phyloP scores from a whole-genome alignment of 192 early-diverging fungal genomes.

The Dissophora globulifera region DNA sequence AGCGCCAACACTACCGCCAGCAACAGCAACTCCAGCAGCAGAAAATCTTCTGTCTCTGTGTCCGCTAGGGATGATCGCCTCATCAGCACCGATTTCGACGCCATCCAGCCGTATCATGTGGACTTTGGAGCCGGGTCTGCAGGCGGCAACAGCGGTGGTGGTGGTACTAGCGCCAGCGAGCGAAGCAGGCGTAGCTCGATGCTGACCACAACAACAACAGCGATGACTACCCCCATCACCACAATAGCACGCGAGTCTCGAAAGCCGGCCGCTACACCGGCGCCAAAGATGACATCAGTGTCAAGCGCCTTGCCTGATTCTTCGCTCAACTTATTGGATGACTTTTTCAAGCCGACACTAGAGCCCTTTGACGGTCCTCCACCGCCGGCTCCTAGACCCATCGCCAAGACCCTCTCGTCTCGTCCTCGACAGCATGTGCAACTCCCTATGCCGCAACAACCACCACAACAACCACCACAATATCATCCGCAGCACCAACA shows the following conservation, averaged over 20 bases:
- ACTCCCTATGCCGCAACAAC: too few species aligned
- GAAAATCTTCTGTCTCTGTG: neutral
- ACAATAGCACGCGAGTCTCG: neutral
- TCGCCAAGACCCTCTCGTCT: slow-evolving; percentile 1
- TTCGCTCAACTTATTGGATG: slow-evolving; percentile 27
- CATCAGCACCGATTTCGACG: neutral
- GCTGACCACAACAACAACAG: too few species aligned
- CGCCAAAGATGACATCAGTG: neutral
- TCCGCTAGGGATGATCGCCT: neutral
- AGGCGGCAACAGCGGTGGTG: neutral
- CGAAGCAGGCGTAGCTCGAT: neutral
- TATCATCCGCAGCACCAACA: neutral
- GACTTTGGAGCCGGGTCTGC: slow-evolving; percentile 16
- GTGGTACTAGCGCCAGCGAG: neutral
- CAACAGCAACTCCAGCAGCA: slow-evolving; percentile 1
- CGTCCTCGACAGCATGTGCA: slow-evolving; percentile 8
- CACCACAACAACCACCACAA: neutral
- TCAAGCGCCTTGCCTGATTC: neutral
- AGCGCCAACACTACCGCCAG: neutral
- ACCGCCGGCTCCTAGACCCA: neutral
- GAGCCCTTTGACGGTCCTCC: too few species aligned
- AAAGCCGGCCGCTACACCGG: neutral
- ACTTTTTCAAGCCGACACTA: slow-evolving; percentile 36
- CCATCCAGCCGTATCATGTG: slow-evolving; percentile 4
- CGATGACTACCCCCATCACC: too few species aligned